phyloP scores from a whole-genome alignment of 2,329 filamentous ascomycete genomes.

The Diplodia sapinea region DNA sequence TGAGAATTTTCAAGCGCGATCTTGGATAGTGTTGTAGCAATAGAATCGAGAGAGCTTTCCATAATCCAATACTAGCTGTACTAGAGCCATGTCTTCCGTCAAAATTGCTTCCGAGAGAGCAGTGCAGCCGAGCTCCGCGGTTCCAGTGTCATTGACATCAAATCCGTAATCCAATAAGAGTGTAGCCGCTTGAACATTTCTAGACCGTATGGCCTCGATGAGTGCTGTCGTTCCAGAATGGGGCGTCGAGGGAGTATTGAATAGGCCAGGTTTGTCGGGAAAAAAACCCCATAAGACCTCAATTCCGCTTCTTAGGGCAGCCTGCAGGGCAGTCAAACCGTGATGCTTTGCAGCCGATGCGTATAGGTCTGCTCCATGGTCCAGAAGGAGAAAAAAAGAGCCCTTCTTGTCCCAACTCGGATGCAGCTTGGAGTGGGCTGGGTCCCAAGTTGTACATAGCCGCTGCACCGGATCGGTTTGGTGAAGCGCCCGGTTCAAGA shows the following conservation, averaged over 20 bases:
- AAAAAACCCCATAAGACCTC: background rate
- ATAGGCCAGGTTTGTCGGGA: rapidly evolving
- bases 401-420: background rate
- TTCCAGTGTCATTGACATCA: background rate
- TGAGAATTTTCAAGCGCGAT: no score
- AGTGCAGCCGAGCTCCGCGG: background rate
- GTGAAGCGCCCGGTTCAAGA: background rate
- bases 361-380: background rate
- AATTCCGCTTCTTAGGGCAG: background rate
- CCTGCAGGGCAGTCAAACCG: no score
- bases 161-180: background rate
- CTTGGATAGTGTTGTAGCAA: no score
- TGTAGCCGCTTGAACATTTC: background rate
- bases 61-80: no score
- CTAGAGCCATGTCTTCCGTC: background rate
- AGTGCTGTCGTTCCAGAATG: background rate
- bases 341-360: no score
- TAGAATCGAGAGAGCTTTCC: no score
- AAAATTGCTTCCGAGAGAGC: background rate
- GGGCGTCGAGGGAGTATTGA: background rate
- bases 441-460: no score
- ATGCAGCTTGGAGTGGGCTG: background rate
- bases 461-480: background rate
- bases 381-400: background rate
- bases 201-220: background rate